phyloP scores from a whole-genome alignment of 176 grass and related monocot genomes.

The Aegilops bicornis region DNA sequence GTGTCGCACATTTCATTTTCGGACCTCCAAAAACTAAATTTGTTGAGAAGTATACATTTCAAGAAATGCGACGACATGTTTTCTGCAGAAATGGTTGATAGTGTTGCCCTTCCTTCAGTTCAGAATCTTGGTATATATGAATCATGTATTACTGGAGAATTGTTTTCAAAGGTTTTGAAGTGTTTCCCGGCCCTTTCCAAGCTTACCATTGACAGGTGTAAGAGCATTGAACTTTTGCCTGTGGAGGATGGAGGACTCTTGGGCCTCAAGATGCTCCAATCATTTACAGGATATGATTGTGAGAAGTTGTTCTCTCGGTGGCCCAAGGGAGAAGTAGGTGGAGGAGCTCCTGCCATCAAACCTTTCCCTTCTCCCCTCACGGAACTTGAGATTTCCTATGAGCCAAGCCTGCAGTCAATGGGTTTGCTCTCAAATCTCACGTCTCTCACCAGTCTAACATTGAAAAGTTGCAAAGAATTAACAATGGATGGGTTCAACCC shows the following conservation, averaged over 20 bases:
- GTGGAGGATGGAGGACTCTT: too few species aligned
- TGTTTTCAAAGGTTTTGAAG: too few species aligned
- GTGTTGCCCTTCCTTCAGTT: neutral
- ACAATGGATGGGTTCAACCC: neutral
- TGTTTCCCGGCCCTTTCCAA: too few species aligned
- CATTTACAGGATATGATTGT: neutral
- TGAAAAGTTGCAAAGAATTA: rapidly evolving
- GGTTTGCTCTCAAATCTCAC: neutral
- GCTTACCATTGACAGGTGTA: rapidly evolving
- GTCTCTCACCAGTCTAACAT: neutral
- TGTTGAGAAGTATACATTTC: neutral
- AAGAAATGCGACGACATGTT: neutral
- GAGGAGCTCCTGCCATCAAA: neutral
- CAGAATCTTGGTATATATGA: rapidly evolving
- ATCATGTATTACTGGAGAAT: too few species aligned
- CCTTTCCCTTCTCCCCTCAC: neutral
- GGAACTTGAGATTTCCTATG: neutral
- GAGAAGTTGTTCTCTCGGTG: neutral
- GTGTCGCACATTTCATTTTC: neutral
- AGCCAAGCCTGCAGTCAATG: neutral
- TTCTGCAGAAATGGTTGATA: neutral
- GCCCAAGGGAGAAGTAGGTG: neutral
- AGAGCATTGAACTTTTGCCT: too few species aligned
- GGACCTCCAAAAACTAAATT: neutral
- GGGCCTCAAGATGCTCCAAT: too few species aligned